Evolutionary conservation across 1,284 basidiomycete genomes (phyloP), one percentile per base, ranked within the genome.

Genomic region (Marasmius oreades): DNA sequence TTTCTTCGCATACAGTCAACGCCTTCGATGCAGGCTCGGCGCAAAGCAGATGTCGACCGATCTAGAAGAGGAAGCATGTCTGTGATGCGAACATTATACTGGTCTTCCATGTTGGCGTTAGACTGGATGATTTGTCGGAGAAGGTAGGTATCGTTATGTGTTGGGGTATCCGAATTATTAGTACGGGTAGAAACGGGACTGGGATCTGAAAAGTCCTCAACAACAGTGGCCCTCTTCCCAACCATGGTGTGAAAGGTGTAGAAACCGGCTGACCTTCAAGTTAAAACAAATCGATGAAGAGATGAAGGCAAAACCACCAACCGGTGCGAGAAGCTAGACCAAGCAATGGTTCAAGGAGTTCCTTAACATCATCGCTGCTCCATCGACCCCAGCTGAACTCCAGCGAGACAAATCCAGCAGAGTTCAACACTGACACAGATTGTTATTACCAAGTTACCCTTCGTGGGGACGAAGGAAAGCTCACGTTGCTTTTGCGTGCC

Each of bases 41-140:
- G 77, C 0, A 85, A 68, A 1, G 74, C 70, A 10, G 62, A 55
- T 0, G 82, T 83, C 2, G 76, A 68, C 14, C 69, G 63, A 10
- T 68, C 67, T 55, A 88, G 67, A 11, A 77, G 67, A 1, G 82
- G 80, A 8, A 86, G 63, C 36, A 87, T 69, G 50, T 81, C 77
- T 18, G 64, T 56, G 14, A 80, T 68, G 24, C 74, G 71, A 18
- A 81, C 71, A 22, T 65, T 62, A 59, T 77, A 67, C 31, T 70
- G 62, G 1, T 63, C 60, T 60, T 81, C 80, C 14, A 64, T 63
- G 2, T 64, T 58, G 7, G 54, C 53, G 55, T 73, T 67, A 43
- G 63, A 64, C 11, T 67, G 63, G 43, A 67, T 69, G 51, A 78
- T 65, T 43, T 77, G 73, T 23, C 70, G 72, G 18, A 79, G 66